Conservation (phyloP, 306 rosid species). For the Quercus variabilis region DNA sequence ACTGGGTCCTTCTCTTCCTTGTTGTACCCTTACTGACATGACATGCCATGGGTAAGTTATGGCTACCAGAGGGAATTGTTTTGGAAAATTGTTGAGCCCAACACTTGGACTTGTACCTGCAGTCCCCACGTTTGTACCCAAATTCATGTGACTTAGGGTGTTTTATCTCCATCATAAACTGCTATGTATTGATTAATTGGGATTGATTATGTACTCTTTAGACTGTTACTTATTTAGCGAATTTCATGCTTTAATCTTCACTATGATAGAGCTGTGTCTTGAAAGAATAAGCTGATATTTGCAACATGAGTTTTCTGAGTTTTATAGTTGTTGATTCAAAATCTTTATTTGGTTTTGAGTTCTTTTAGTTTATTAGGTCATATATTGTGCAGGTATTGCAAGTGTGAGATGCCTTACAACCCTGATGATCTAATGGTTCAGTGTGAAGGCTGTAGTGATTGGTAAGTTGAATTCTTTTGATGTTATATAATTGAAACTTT, state of each 20-base stretch:
- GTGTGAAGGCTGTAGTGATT: slow-evolving; percentile 90
- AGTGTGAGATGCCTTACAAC: slow-evolving; percentile 99
- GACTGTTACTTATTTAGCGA: not conserved
- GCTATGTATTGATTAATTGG: not conserved
- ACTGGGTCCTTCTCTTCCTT: not conserved
- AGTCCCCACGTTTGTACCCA: not conserved
- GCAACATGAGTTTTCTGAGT: not conserved
- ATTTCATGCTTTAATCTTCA: not conserved
- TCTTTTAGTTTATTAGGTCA: slow-evolving; percentile 17
- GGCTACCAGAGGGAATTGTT: not conserved
- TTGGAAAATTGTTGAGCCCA: not conserved
- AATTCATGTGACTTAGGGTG: not conserved
- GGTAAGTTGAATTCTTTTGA: slow-evolving; percentile 49
- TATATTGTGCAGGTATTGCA: slow-evolving; percentile 78
- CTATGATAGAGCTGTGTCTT: not conserved
- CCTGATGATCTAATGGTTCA: slow-evolving; percentile 99
- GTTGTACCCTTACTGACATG: not conserved
- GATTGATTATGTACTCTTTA: not conserved
- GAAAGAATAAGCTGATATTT: not conserved
- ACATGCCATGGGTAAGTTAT: not conserved
- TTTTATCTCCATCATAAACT: not conserved
- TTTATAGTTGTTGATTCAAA: not conserved
- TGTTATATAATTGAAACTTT: slow-evolving; percentile 3
- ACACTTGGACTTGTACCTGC: not conserved
- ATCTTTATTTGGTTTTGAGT: slow-evolving; percentile 3